Base-by-base conservation (phyloP, 495 filamentous ascomycete species). In the Hypoxylon lienhwacheense region DNA sequence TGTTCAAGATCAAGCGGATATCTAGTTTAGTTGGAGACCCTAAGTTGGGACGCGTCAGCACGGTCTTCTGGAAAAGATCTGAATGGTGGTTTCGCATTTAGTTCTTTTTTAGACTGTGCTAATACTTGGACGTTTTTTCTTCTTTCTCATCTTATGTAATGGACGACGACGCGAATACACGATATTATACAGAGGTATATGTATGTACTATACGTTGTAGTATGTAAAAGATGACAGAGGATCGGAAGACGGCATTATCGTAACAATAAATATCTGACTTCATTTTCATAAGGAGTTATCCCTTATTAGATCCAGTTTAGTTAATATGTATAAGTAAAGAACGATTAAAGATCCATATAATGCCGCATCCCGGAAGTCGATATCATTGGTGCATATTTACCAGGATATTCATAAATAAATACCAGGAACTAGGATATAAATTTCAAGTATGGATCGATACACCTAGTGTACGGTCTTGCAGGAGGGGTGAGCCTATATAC, bases 31-130 rank as follows among this genome's bases (percentile, higher is more conserved):
- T 34, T 50, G 31, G 12, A 42, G 34, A 14, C 21, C 14, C 12
- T 28, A 32, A n/a, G 2, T 31, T 31, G 41, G 25, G 57, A 55
- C 51, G 57, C 52, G 58, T 61, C 41, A 61, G 40, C 52, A 12
- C n/a, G n/a, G 33, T 29, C 40, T 47, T 42, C 34, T 34, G 40
- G 55, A 41, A 12, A 25, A 42, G 16, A 43, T 47, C 28, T 41
- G 47, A 29, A 45, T 16, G 40, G 17, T 36, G 19, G 37, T 42
- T 33, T 47, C 11, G 36, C 2, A 35, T 47, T 43, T 32, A 7
- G 35, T 33, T 59, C 40, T 26, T n/a, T 1, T 3, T 33, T 17
- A 34, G 39, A 47, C 44, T 37, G 36, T 16, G 42, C 43, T 48
- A 59, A 37, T 53, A 22, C 42, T n/a, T n/a, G n/a, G n/a, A n/a